Evolutionary conservation across 805 yeast species (phyloP), one percentile per base, ranked within the genome.

Genomic region (Metschnikowia anglica): DNA sequence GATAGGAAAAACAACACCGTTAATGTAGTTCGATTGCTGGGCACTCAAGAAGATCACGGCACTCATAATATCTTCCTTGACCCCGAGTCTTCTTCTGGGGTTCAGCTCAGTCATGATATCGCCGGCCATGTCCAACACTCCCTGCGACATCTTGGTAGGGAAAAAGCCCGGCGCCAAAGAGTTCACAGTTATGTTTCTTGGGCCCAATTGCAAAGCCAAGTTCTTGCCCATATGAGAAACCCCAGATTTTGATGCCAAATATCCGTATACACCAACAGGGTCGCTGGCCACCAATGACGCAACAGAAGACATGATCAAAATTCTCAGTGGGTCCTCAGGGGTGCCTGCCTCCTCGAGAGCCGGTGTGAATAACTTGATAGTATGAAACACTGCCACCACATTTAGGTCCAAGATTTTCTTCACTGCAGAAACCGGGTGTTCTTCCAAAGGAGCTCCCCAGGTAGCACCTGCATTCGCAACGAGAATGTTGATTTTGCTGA

Each of bases 391-490:
- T 12, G 88, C 85, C 44, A 75, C 74, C 19, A 85, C 73, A 53
- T 84, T 84, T 53, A 85, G 72, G 37, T 72, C 74, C 56, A 83
- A 58, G 5, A 85, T 83, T 59, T 83, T 83, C 51, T 73, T 77
- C 51, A 84, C 60, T 1, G 86, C 88, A 3, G 63, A 47, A 21
- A 78, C 79, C 3, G 87, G 79, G 55, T 85, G 89, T 9, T 65
- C 63, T 28, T 70, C 80, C 37, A 85, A 61, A 10, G 77, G 77
- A 1, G 79, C 82, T 15, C 89, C 90, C 90, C 90, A 84, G 11
- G 83, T 65, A 7, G 89, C 88, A 23, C 91, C 91, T 5, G 91
- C 90, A 55, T 84, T 85, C 37, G 89, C 87, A 53, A 82, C 71
- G 48, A 84, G 69, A 47, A 84, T 81, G 60, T 84, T 80, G 27